Evolutionary conservation across 108 stramenopile species (phyloP), one percentile per base, ranked within the genome.

Genomic region (Fragilariopsis cylindrus): DNA sequence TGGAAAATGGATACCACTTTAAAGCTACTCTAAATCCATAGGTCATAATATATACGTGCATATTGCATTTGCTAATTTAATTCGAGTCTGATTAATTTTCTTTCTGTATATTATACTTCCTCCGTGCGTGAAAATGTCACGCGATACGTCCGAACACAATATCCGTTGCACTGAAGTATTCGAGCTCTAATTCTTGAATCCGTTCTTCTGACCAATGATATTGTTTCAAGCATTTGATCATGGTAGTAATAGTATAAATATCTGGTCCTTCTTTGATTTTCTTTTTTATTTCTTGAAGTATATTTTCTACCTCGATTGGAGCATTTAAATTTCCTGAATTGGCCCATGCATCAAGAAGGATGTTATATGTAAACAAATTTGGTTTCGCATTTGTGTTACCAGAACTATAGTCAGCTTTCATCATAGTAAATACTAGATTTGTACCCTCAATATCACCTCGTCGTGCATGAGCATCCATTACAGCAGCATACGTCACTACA

Each of bases 321-420:
- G 77, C 71, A 40, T 81, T 19, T 2, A 54, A 62, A 19, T 57
- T 18, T 18, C 75, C 40, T 15, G 64, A 63, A 18, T 69, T 65
- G 41, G 82, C 82, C 70, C 78, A 83, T 4, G 75, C 80, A 62
- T 77, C 58, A 40, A 81, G 63, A 15, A 74, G 70, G 19, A 55
- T 74, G 30, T 73, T 80, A 58, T 63, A 84, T 0, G 81, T 78
- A 56, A 72, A 60, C 8, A 52, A 70, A 72, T 84, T 76, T 3
- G 88, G 88, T 21, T 4, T 7, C 11, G 58, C 21, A 18, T 60
- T 60, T 11, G 11, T 3, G 58, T 60, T 18, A 18, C 58, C 19
- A 11, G 58, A 60, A 53, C 13, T 13, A 12, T 21, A 60, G 58
- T 60, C 58, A 0, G 9, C 8, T 21, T 60, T 40, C n/a, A 60